Base-by-base conservation (phyloP, 2,329 filamentous ascomycete species). In the Dactylellina leptospora region DNA sequence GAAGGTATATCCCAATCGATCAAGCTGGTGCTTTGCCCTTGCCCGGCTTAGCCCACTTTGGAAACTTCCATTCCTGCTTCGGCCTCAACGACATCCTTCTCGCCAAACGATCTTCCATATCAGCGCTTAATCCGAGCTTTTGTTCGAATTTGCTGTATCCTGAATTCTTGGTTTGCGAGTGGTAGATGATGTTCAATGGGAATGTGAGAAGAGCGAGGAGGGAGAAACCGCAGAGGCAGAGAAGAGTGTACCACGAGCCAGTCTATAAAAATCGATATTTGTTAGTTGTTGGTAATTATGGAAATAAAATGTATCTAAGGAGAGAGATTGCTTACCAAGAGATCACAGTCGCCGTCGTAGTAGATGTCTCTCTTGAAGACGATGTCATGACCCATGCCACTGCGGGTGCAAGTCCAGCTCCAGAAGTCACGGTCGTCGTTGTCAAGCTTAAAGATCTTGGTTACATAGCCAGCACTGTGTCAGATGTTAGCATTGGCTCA, bases 391-490 rank as follows among this genome's bases (percentile, higher is more conserved):
- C 61, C 69, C 61, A 62, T 73, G 10, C 69, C 69, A 9, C 9
- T 38, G 18, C 69, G 60, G 27, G 54, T 51, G n/a, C 69, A 73
- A 20, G 69, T 73, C 60, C 62, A 73, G 33, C 48, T 58, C 69
- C 69, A 73, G 61, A 73, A 73, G 38, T 73, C 69, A 47, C 62
- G 54, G 47, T 66, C 60, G 25, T 73, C 62, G 13, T 73, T 73
- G 55, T 73, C 69, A 11, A 68, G 27, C 44, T 73, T 73, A 33
- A 73, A 73, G 54, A 53, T 33, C 9, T 68, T 44, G 50, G 69
- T 73, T 22, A 73, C 42, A 54, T 73, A 73, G n/a, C 69, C 69
- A 38, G 61, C 69, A 48, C 69, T 73, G 22, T 16, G 27, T 18
- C 1, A 42, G 9, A 36, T n/a, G 20, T 73, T 50, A 64, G 54